Evolutionary conservation across 139 green algal genomes (phyloP), one percentile per base, ranked within the genome.

Genomic region (Picochlorum costavermella): DNA sequence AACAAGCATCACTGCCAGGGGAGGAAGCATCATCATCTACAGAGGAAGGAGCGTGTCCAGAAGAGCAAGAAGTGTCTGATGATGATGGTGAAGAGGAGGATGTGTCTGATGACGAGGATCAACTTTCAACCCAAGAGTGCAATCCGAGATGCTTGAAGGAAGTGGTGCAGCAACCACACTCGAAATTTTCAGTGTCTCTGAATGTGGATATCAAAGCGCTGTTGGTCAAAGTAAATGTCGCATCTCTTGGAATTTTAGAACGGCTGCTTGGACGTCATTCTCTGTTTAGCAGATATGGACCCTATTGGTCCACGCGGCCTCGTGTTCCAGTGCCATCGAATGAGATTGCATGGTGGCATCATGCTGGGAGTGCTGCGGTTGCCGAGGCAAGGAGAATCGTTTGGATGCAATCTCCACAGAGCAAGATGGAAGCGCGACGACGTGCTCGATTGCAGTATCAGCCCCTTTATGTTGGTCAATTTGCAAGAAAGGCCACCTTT

Each of bases 331-430:
- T 84, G 20, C 16, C 31, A 12, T 45, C 23, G 2, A 61, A 81
- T 51, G 65, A 66, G 28, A 23, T 37, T 17, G 44, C 31, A 25
- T 84, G 78, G 78, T 84, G 78, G 78, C 73, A 70, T 51, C 78
- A 84, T 58, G 75, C 70, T 25, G 72, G 69, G 31, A 43, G 37
- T 36, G 55, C 64, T 30, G 50, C 73, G 1, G 23, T 30, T 0
- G 20, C 31, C 5, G 63, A 70, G 45, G 74, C 60, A 49, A 43
- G 43, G 3, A 46, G 23, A 3, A 30, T 75, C 9, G 55, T 40
- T 10, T 51, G 76, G 13, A 40, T 31, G 0, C 43, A 83, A 69
- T 60, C 71, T 3, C 44, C 70, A 2, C 57, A 81, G 23, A 17
- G n/a, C 0, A 30, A 6, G 3, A 40, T 84, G 29, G 60, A 36